These are phyloP conservation scores for Papiliotrema flavescens DNA, from an alignment of 1,284 basidiomycete genomes.

Conservation along the genomic window DNA sequence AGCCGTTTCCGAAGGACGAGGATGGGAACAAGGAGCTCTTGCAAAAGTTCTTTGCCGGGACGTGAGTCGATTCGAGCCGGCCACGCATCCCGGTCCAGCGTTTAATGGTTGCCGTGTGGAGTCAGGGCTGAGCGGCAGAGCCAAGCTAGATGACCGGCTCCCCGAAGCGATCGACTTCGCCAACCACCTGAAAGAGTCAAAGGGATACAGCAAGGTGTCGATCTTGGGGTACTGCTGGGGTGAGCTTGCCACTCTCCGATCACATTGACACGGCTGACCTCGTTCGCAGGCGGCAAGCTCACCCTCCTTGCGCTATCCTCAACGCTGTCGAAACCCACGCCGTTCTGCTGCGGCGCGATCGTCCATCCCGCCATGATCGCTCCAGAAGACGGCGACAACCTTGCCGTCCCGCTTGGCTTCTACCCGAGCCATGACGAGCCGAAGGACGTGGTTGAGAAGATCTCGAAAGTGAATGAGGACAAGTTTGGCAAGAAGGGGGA, in stretches of 20 bases:
- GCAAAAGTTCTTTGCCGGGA: conserved; percentile 36
- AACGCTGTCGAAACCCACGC: conserved; percentile 7
- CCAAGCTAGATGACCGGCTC: conserved; percentile 36
- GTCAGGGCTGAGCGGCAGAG: conserved; percentile 15
- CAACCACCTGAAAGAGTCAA: conserved; percentile 23
- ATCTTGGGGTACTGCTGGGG: conserved; percentile 45
- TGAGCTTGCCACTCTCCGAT: conserved; percentile 9
- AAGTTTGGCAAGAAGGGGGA: conserved; percentile 26
- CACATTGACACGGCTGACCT: neutral
- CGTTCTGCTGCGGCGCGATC: conserved; percentile 32
- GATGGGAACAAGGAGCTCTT: conserved; percentile 40
- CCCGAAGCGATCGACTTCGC: conserved; percentile 40
- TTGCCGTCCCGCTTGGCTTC: conserved; percentile 37
- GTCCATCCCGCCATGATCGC: conserved; percentile 44
- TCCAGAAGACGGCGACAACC: conserved; percentile 32
- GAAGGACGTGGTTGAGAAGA: conserved; percentile 31
- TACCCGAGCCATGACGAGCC: conserved; percentile 39
- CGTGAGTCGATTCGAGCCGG: too few relatives aligned
- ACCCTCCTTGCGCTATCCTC: conserved; percentile 25
- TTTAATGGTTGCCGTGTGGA: neutral
- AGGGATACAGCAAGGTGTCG: conserved; percentile 27
- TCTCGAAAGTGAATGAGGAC: conserved; percentile 17
- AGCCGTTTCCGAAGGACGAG: conserved; percentile 39
- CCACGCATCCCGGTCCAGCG: too few relatives aligned
- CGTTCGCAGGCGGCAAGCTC: conserved; percentile 37